phyloP scores from a whole-genome alignment of 2,329 filamentous ascomycete genomes.

The Tricladium varicosporioides region DNA sequence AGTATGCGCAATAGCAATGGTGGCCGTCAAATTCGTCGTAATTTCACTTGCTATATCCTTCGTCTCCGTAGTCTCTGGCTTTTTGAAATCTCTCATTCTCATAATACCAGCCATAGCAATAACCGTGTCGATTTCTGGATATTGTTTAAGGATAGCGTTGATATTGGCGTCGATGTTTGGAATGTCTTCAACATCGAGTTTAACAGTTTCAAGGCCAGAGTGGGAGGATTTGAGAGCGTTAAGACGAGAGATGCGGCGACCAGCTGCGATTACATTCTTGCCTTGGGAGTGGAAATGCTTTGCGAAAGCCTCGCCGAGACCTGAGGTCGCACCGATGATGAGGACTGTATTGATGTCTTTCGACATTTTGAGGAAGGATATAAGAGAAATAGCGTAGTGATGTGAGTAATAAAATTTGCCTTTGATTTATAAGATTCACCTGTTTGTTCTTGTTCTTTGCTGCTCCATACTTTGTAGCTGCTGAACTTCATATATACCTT shows the following conservation, averaged over 20 bases:
- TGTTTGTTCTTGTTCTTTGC: too few species aligned
- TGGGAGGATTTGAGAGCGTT: conserved; percentile 28
- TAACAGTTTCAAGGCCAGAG: conserved; percentile 28
- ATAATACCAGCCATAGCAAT: conserved; percentile 35
- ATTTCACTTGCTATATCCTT: conserved; percentile 13
- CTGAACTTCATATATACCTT: too few species aligned
- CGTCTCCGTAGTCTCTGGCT: conserved; percentile 22
- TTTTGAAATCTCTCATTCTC: conserved; percentile 24
- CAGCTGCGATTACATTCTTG: conserved; percentile 21
- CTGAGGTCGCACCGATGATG: conserved; percentile 33
- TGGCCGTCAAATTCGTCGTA: conserved; percentile 31
- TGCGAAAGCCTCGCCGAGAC: conserved; percentile 22
- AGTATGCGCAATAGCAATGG: conserved; percentile 30
- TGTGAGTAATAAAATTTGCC: too few species aligned
- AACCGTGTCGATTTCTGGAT: conserved; percentile 34
- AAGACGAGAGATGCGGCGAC: conserved; percentile 25
- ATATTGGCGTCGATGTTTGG: conserved; percentile 12
- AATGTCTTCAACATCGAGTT: conserved; percentile 23
- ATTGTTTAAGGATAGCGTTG: conserved; percentile 14
- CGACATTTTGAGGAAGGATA: conserved; percentile 27
- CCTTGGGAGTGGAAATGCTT: conserved; percentile 18
- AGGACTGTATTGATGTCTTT: conserved; percentile 30
- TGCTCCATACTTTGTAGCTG: too few species aligned
- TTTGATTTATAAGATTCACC: too few species aligned
- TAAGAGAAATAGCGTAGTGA: not conserved